Evolutionary conservation across 306 rosid species (phyloP).

Genomic region (Delonix regia): DNA sequence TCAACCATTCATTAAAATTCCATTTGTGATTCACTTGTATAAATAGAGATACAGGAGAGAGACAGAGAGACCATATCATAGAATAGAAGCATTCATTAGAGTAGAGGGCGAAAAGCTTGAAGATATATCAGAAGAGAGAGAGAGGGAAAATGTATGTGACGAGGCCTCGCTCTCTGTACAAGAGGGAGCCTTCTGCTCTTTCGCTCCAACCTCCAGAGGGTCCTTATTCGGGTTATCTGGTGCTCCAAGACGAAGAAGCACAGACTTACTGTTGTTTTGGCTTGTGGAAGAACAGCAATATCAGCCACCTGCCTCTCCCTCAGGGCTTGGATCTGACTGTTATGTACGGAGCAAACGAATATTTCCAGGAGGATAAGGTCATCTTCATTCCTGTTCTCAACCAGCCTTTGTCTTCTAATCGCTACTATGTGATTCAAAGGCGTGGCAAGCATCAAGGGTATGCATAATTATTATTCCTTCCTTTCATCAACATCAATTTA

Average conservation of each 20-base stretch:
- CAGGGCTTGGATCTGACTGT: neutral
- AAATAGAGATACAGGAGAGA: too few relatives aligned
- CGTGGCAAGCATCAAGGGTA: slow-evolving; percentile 28
- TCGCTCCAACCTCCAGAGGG: slow-evolving; percentile 17
- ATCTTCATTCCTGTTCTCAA: slow-evolving; percentile 20
- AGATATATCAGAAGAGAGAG: too few relatives aligned
- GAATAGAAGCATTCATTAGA: too few relatives aligned
- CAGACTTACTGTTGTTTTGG: slow-evolving; percentile 9
- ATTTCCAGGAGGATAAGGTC: neutral
- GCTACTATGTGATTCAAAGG: slow-evolving; percentile 4
- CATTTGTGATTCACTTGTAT: too few relatives aligned
- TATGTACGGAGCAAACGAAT: neutral
- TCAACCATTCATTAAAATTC: too few relatives aligned
- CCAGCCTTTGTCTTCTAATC: neutral
- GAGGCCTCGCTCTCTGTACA: slow-evolving; percentile 42
- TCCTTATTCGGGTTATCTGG: slow-evolving; percentile 16
- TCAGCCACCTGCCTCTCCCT: slow-evolving; percentile 26
- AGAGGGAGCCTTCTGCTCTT: slow-evolving; percentile 30
- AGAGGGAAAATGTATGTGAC: slow-evolving; percentile 43
- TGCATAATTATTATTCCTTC: neutral
- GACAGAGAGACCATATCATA: too few relatives aligned
- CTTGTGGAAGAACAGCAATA: neutral
- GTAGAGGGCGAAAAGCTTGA: too few relatives aligned
- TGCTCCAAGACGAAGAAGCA: slow-evolving; percentile 11
- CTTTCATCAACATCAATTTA: too few relatives aligned